Evolutionary conservation across 2,329 filamentous ascomycete species (phyloP), one percentile per base, ranked within the genome.

Genomic region (Fusarium subtropicale): DNA sequence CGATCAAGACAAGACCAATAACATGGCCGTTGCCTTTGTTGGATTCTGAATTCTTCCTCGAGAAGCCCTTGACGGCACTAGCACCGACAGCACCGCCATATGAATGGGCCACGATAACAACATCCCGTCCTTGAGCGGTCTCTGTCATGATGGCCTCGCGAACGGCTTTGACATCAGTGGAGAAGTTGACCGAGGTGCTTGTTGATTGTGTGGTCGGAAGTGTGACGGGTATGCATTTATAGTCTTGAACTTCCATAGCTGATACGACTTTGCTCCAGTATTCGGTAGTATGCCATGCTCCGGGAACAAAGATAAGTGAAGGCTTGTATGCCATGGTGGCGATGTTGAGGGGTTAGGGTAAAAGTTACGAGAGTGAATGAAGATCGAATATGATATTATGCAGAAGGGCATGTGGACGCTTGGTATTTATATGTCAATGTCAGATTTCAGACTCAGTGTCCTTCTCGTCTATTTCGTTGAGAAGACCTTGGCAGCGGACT

Each of bases 61-160:
- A 74, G 51, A 85, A 75, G 9, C 78, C 82, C 62, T 81, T 82
- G 69, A 85, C 74, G 3, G 82, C 82, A 64, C 83, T 85, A 64
- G 76, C 77, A 44, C 80, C 83, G 2, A 84, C 80, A 42, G 81
- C 76, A 24, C 84, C 83, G 31, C 84, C 84, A 57, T 84, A 86
- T 0, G 83, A 85, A 72, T 86, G 84, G 2, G 77, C 79, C 5
- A 85, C 70, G 7, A 87, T 75, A 5, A 86, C 75, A 3, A 86
- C 83, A 56, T 86, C 73, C 24, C 71, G 76, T 3, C 81, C 81
- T 10, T 76, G 62, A 2, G 50, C 60, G 5, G 76, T 81, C 47
- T 85, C 80, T 7, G 48, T 56, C 3, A 64, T 41, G 13, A 85
- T 81, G 0, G 76, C 75, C 3, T 76, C 70, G 12, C 77, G 79